Conservation (phyloP, 495 filamentous ascomycete species). For the Aspergillus cristatus region DNA sequence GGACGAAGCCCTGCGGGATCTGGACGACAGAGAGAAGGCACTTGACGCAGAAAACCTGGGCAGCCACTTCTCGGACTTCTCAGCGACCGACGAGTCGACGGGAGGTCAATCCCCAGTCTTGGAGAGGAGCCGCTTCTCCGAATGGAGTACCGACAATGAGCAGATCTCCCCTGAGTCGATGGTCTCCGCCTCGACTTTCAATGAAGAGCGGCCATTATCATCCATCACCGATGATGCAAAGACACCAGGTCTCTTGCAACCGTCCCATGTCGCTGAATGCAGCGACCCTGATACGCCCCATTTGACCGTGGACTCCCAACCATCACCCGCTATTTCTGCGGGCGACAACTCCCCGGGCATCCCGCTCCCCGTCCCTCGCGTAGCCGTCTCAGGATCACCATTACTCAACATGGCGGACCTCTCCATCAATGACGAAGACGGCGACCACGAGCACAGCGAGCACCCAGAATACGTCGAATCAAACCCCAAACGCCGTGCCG, state of each 20-base stretch:
- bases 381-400: conserved; percentile 24
- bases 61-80: conserved; percentile 38
- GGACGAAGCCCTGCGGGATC: conserved; percentile 36
- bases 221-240: conserved; percentile 15
- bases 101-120: conserved; percentile 11
- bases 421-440: conserved; percentile 27
- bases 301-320: conserved; percentile 25
- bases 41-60: conserved; percentile 25
- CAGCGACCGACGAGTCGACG: conserved; percentile 26
- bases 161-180: conserved; percentile 30
- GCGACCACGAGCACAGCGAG: no score
- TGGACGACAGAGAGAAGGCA: conserved; percentile 27
- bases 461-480: conserved; percentile 29
- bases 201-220: conserved; percentile 9
- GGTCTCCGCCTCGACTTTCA: conserved; percentile 25
- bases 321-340: conserved; percentile 27
- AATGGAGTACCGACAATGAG: conserved; percentile 39
- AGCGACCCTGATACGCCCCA: conserved; percentile 34
- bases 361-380: conserved; percentile 19
- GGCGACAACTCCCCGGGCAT: conserved; percentile 22
- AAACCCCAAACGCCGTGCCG: conserved; percentile 39
- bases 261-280: conserved; percentile 14
- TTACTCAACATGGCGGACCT: conserved; percentile 27
- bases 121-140: conserved; percentile 37
- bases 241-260: conserved; percentile 18